phyloP scores from a whole-genome alignment of 257 asterid species.

The Solanum clarkiae region DNA sequence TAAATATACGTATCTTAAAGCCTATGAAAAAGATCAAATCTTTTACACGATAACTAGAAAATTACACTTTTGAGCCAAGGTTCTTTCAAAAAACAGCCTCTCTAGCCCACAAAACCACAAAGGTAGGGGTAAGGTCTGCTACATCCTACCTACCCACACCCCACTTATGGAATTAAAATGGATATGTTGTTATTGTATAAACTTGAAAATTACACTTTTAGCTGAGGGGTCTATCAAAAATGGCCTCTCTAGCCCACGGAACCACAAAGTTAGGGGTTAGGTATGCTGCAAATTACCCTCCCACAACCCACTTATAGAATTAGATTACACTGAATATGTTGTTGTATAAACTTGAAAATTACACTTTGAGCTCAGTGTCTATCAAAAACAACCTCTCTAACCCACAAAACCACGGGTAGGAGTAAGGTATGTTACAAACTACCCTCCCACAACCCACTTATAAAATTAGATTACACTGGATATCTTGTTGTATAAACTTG shows the following conservation, averaged over 20 bases:
- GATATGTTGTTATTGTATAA: too few relatives aligned
- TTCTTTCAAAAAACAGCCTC: background rate
- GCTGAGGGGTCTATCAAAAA: background rate
- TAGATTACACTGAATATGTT: background rate
- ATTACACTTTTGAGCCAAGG: background rate
- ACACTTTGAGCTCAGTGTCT: background rate
- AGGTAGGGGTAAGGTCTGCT: background rate
- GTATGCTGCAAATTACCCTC: background rate
- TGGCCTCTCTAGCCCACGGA: background rate
- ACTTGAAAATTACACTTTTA: background rate
- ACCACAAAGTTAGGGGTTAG: background rate
- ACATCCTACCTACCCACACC: background rate
- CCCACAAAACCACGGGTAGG: background rate
- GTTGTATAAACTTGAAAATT: background rate
- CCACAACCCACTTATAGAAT: too few relatives aligned
- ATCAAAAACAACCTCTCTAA: background rate
- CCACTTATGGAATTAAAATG: background rate
- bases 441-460: background rate
- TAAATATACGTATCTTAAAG: background rate
- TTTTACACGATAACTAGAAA: background rate
- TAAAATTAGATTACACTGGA: background rate
- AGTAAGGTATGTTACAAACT: background rate
- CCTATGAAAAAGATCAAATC: background rate
- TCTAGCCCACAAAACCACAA: background rate
- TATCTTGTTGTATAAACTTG: background rate